A percentile compares a stretch with the other conserved stretches of the same genome.
phyloP scores from a whole-genome alignment of 2,329 filamentous ascomycete species.

The Claviceps digitariae region DNA sequence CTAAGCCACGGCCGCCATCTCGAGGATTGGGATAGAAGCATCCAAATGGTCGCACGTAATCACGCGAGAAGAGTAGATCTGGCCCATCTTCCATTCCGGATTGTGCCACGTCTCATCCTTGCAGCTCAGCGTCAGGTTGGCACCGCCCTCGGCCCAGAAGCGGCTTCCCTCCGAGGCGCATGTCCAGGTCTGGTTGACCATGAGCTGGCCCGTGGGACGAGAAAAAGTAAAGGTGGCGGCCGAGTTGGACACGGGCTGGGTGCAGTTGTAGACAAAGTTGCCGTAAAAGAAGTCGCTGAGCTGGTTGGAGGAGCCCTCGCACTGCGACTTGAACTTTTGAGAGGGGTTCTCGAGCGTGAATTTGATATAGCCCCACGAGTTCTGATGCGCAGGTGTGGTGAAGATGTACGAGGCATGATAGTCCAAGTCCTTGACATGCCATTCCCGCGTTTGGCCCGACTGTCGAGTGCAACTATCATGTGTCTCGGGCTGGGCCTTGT shows the following conservation, averaged over 20 bases:
- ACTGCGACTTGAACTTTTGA: constrained; percentile 22
- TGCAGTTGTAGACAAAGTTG: constrained; percentile 29
- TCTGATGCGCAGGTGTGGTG: constrained; percentile 37
- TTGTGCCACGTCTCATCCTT: constrained; percentile 15
- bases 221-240: constrained; percentile 30
- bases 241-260: constrained; percentile 13
- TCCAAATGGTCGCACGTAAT: constrained; percentile 16
- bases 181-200: constrained; percentile 35
- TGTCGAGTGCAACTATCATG: constrained; percentile 11
- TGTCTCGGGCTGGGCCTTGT: constrained; percentile 1
- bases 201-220: constrained; percentile 21
- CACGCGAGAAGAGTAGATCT: constrained; percentile 18
- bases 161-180: constrained; percentile 27
- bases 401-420: constrained; percentile 36
- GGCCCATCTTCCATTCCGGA: constrained; percentile 17
- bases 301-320: constrained; percentile 27
- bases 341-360: constrained; percentile 37
- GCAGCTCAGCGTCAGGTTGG: constrained; percentile 17
- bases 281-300: constrained; percentile 38
- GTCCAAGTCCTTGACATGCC: constrained; percentile 30
- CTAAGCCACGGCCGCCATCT: constrained; percentile 15
- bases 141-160: constrained; percentile 16
- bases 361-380: constrained; percentile 30
- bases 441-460: constrained; percentile 15
- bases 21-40: constrained; percentile 13